Conservation (phyloP, 805 yeast genomes). For the Grigorovia yakushimaensis region DNA sequence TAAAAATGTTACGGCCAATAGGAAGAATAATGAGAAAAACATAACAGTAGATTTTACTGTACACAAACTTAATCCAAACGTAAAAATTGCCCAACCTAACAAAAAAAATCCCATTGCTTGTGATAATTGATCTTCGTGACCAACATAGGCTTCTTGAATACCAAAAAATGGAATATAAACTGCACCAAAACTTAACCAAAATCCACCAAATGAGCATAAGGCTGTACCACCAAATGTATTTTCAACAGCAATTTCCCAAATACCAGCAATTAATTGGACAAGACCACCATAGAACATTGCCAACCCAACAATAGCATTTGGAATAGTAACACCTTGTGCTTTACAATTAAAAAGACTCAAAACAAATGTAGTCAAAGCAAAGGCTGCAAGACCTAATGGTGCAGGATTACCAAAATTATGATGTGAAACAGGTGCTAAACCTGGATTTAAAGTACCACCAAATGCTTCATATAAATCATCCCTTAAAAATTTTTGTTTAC, state of each 20-base stretch:
- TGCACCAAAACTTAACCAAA: slow-evolving; percentile 60
- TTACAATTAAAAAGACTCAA: slow-evolving; percentile 44
- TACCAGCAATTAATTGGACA: slow-evolving; percentile 50
- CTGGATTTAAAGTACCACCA: slow-evolving; percentile 79
- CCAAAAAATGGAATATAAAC: slow-evolving; percentile 51
- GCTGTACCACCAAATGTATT: slow-evolving; percentile 64
- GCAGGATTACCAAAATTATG: slow-evolving; percentile 58
- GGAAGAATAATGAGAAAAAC: slow-evolving; percentile 47
- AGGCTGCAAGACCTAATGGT: slow-evolving; percentile 52
- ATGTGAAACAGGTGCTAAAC: slow-evolving; percentile 43
- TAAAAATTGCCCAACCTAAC: slow-evolving; percentile 55
- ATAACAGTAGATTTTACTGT: slow-evolving; percentile 58
- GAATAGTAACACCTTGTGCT: slow-evolving; percentile 41
- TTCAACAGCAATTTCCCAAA: slow-evolving; percentile 55
- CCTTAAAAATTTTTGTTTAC: slow-evolving; percentile 57
- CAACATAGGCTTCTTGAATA: slow-evolving; percentile 42
- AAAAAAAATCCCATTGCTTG: slow-evolving; percentile 52
- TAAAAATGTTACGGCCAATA: slow-evolving; percentile 45
- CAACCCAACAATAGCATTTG: slow-evolving; percentile 46
- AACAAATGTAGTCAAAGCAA: slow-evolving; percentile 54
- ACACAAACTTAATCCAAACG: slow-evolving; percentile 41
- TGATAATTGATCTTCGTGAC: slow-evolving; percentile 27
- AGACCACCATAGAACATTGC: slow-evolving; percentile 59
- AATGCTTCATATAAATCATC: slow-evolving; percentile 55
- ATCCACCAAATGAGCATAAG: slow-evolving; percentile 53